These are phyloP conservation scores for Adenanthera pavonina DNA, from an alignment of 306 rosid genomes.

Conservation along the genomic window DNA sequence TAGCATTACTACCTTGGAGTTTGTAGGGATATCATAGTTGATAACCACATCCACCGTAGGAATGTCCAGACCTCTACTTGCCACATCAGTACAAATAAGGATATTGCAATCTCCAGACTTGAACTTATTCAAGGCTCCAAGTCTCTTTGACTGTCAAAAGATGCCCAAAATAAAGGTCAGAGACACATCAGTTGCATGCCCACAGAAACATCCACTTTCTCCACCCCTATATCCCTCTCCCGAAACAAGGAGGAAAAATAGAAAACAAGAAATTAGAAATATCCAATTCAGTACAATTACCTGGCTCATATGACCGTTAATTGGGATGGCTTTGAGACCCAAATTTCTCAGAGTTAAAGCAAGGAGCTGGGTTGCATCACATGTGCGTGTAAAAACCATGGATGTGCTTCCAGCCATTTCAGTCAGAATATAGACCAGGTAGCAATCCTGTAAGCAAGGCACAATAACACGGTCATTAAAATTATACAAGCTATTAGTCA, in stretches of 20 bases:
- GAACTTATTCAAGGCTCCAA: constrained; percentile 91
- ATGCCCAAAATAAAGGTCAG: constrained; percentile 24
- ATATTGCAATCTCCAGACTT: constrained; percentile 83
- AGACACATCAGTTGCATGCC: constrained; percentile 10
- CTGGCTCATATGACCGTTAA: constrained; percentile 96
- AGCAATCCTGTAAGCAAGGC: constrained; percentile 71
- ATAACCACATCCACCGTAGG: constrained; percentile 85
- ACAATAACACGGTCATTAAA: background rate
- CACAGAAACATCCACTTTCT: background rate
- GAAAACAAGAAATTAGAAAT: constrained; percentile 20
- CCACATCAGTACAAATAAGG: constrained; percentile 91
- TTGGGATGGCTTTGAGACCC: constrained; percentile 82
- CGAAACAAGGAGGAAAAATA: background rate
- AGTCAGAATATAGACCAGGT: constrained; percentile 76
- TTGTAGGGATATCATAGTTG: constrained; percentile 87
- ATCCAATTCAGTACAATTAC: constrained; percentile 41
- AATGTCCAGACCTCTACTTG: constrained; percentile 92
- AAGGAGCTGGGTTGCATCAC: constrained; percentile 77
- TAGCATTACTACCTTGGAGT: constrained; percentile 68
- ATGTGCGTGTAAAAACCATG: constrained; percentile 94
- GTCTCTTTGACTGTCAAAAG: constrained; percentile 74
- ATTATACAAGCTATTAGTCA: constrained; percentile 15
- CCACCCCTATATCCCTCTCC: constrained; percentile 16
- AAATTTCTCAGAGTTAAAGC: constrained; percentile 87
- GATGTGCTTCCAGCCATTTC: constrained; percentile 75